Conservation (phyloP, 1,284 basidiomycete species). For the Heterobasidion irregulare region DNA sequence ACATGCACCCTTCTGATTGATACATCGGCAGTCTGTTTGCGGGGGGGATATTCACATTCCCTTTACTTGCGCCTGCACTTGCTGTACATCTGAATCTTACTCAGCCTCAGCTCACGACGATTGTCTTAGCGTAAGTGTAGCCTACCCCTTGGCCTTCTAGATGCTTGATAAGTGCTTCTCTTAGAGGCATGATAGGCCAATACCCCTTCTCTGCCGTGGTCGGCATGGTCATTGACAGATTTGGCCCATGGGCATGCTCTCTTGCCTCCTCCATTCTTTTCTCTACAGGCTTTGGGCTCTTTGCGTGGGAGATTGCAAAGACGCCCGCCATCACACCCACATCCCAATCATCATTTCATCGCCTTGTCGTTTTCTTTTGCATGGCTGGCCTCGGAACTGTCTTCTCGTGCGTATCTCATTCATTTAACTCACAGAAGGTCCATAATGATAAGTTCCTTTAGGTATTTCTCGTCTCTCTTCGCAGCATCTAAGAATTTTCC, state of each 20-base stretch:
- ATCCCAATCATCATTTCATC: conserved; percentile 37
- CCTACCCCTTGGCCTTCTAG: no score
- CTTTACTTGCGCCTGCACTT: conserved; percentile 58
- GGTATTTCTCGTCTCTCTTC: conserved; percentile 70
- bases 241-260: conserved; percentile 58
- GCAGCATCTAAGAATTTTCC: conserved; percentile 67
- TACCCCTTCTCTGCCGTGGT: conserved; percentile 57
- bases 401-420: conserved; percentile 46
- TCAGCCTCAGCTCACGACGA: conserved; percentile 72
- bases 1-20: not conserved
- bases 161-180: not conserved
- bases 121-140: conserved; percentile 49
- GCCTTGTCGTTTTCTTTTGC: conserved; percentile 50
- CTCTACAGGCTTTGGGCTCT: conserved; percentile 48
- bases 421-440: not conserved
- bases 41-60: conserved; percentile 70
- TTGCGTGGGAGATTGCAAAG: conserved; percentile 45
- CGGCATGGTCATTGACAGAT: conserved; percentile 48
- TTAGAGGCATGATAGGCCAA: conserved; percentile 60
- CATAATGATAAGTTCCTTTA: conserved; percentile 16
- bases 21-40: conserved; percentile 45
- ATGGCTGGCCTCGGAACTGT: conserved; percentile 59
- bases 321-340: conserved; percentile 29
- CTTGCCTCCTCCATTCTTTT: conserved; percentile 53
- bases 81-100: conserved; percentile 50